Evolutionary conservation across 1,284 basidiomycete species (phyloP).

Genomic region (Marasmius oreades): DNA sequence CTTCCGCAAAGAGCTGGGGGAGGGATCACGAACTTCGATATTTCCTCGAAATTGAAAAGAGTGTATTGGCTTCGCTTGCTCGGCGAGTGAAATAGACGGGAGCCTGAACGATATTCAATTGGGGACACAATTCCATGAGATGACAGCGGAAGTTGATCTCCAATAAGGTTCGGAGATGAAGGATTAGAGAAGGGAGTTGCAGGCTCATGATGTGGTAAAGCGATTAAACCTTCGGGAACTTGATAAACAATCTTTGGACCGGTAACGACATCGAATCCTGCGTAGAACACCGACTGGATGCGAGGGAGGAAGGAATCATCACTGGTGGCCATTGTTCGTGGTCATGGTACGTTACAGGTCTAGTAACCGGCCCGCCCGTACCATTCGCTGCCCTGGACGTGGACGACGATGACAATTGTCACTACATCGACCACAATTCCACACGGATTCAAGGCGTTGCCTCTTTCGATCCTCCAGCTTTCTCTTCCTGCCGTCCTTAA

Average conservation of each 20-base stretch:
- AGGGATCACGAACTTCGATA: constrained; percentile 94
- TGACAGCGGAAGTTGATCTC: constrained; percentile 31
- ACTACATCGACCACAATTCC: constrained; percentile 12
- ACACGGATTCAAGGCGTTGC: constrained; percentile 53
- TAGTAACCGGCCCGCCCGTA: too few relatives aligned
- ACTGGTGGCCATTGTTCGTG: constrained; percentile 41
- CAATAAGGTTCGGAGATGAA: constrained; percentile 25
- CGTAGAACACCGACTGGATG: constrained; percentile 85
- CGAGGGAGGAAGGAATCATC: constrained; percentile 72
- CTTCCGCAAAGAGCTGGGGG: constrained; percentile 83
- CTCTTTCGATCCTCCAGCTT: constrained; percentile 60
- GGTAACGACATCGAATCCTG: constrained; percentile 77
- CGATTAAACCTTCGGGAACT: constrained; percentile 84
- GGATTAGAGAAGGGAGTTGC: constrained; percentile 42
- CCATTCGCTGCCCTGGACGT: too few relatives aligned
- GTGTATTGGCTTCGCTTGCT: constrained; percentile 41
- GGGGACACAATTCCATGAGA: constrained; percentile 43
- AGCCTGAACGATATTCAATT: constrained; percentile 36
- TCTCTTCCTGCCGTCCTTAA: constrained; percentile 70
- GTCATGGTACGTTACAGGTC: not conserved
- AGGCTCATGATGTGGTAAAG: constrained; percentile 42
- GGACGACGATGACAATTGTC: constrained; percentile 3
- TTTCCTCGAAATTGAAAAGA: constrained; percentile 89
- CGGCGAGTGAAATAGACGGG: constrained; percentile 43
- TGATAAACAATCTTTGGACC: constrained; percentile 88